Evolutionary conservation across 352 stramenopile genomes (phyloP), one percentile per base, ranked within the genome.

Genomic region (Pythium utonaiense): DNA sequence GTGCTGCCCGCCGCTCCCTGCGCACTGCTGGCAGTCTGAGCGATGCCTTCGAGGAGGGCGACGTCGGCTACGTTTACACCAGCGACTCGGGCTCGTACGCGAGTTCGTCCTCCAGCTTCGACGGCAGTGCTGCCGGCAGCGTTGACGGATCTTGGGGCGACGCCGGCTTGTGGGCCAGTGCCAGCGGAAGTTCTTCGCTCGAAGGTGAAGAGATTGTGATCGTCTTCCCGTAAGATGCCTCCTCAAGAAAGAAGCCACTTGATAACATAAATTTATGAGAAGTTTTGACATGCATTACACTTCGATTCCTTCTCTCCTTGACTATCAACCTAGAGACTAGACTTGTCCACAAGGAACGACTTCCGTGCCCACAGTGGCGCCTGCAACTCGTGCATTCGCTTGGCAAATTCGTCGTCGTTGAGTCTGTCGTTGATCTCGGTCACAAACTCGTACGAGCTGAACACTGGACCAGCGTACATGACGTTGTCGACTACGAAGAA

Each of bases 381-480:
- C 8, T 50, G 3, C 10, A 66, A 42, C n/a, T 41, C 40, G 1
- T 25, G 6, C 14, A 75, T n/a, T 34, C 41, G 25, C 33, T 33
- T 49, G 34, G 57, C 55, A 41, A 75, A 75, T 24, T 73, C 67
- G 0, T 56, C 45, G 22, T 77, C 70, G 1, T 57, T 73, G 38
- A 70, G 41, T 6, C 70, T 60, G 19, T 69, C 40, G 59, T 72
- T 64, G 44, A 71, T 70, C 5, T 62, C 41, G 13, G 62, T 71
- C 28, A 72, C 53, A 53, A 79, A 76, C 62, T 79, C 71, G 53
- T 76, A 76, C 40, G 49, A 62, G 55, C 61, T 73, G 50, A 79
- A 76, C 38, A 79, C 58, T 0, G 71, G 71, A 6, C 71, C 71
- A 14, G 68, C 71, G 31, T 76, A 78, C 60, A 76, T 58, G 22